Conservation (phyloP, 805 yeast species). For the Ogataea degrootiae region DNA sequence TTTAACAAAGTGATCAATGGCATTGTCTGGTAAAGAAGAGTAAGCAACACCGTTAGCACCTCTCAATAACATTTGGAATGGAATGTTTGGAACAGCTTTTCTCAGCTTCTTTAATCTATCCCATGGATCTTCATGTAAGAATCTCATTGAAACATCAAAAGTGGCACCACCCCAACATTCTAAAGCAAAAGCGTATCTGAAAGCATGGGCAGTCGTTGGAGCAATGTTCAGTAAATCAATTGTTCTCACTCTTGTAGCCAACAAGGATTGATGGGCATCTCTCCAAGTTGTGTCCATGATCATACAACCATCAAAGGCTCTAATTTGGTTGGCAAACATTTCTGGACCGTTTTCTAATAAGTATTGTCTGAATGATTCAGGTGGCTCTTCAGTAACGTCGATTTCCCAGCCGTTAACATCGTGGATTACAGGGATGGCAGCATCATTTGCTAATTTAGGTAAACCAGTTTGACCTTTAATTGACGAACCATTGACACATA, state of each 20-base stretch:
- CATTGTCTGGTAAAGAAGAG: conserved; percentile 96
- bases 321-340: conserved; percentile 82
- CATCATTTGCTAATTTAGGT: conserved; percentile 76
- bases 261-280: conserved; percentile 97
- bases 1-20: conserved; percentile 92
- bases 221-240: conserved; percentile 89
- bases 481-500: conserved; percentile 93
- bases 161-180: conserved; percentile 99
- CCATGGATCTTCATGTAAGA: conserved; percentile 99
- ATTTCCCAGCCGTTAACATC: conserved; percentile 58
- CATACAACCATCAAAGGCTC: conserved; percentile 79
- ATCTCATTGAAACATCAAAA: conserved; percentile 97
- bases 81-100: conserved; percentile 91
- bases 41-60: conserved; percentile 99
- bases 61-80: conserved; percentile 98
- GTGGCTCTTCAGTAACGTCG: conserved; percentile 48
- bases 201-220: conserved; percentile 86
- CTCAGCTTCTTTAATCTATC: conserved; percentile 85
- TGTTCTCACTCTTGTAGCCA: conserved; percentile 97
- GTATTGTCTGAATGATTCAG: conserved; percentile 90
- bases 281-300: conserved; percentile 99
- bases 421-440: conserved; percentile 68
- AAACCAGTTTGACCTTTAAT: conserved; percentile 93
- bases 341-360: conserved; percentile 83
- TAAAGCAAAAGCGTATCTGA: conserved; percentile 85